Evolutionary conservation across 441 rosid species (phyloP), one percentile per base, ranked within the genome.

Genomic region (Syzygium syzygioides): DNA sequence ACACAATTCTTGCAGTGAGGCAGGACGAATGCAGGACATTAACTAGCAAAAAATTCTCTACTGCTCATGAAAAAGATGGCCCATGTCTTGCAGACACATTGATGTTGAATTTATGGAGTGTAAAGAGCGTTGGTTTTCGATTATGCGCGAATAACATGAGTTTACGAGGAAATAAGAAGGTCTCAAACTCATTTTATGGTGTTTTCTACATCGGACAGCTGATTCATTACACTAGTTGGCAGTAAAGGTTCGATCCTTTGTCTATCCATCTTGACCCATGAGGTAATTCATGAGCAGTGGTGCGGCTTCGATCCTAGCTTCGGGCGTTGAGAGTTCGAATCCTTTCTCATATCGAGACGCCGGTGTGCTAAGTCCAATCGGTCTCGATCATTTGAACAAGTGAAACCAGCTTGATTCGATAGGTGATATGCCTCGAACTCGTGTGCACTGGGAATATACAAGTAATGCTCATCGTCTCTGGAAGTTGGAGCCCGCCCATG

Each of bases 341-440:
- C 17, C 32, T 37, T 50, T n/a, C 28, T 71, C 28, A 15, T 37
- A 71, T 12, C 15, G 14, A 71, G 50, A 37, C 4, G 4, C 50
- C 0, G 2, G 9, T 19, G 50, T 0, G 2, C 50, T 71, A 20
- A 71, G 28, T 71, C 80, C 28, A 71, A 10, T 25, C 0, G 2
- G n/a, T 37, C 80, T 71, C 8, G 9, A 71, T 20, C 14, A 15
- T 37, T 71, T 25, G 80, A 71, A 6, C 50, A 23, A 6, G 50
- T 20, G 4, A 19, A 71, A 34, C 45, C 28, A 14, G 15, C 50
- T 37, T 3, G 50, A 71, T 37, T 37, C 8, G 9, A 71, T 37
- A 41, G 80, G 37, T 71, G 45, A 19, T 3, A 41, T 20, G 15
- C 28, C 28, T 71, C 80, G 3, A 37, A 71, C 50, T 37, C 50